Conservation (phyloP, 2,329 filamentous ascomycete genomes). For the Penicillium oxalicum region DNA sequence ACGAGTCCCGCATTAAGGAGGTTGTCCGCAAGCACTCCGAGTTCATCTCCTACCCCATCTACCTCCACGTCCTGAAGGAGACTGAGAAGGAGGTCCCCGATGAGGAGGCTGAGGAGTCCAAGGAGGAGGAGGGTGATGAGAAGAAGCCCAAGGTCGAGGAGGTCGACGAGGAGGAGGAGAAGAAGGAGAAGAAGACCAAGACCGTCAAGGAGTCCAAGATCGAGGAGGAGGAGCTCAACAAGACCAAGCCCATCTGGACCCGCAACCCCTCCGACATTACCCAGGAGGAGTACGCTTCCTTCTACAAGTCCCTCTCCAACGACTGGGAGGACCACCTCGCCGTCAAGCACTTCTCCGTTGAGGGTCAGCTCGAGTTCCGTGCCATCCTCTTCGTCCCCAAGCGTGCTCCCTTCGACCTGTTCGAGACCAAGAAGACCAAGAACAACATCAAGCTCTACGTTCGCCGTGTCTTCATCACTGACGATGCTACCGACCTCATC, state of each 20-base stretch:
- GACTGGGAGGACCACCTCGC: slow-evolving; percentile 99
- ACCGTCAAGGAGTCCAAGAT: slow-evolving; percentile 98
- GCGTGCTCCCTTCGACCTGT: slow-evolving; percentile 98
- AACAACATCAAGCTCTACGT: slow-evolving; percentile 99
- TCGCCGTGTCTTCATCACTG: slow-evolving; percentile 99
- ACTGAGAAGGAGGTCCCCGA: slow-evolving; percentile 97
- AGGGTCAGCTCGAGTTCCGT: slow-evolving; percentile 99
- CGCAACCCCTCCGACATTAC: slow-evolving; percentile 94
- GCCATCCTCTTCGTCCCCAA: slow-evolving; percentile 99
- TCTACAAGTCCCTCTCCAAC: slow-evolving; percentile 99
- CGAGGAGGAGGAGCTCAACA: slow-evolving; percentile 99
- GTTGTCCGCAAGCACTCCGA: slow-evolving; percentile 99
- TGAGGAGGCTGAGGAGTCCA: slow-evolving; percentile 75
- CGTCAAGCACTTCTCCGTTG: slow-evolving; percentile 99
- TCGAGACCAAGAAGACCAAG: slow-evolving; percentile 99
- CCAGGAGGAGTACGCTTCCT: slow-evolving; percentile 93
- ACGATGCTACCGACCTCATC: slow-evolving; percentile 97
- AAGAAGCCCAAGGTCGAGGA: slow-evolving; percentile 97
- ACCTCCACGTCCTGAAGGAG: slow-evolving; percentile 99
- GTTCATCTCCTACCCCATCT: slow-evolving; percentile 99
- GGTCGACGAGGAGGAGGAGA: slow-evolving; percentile 75
- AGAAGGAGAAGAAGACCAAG: slow-evolving; percentile 98
- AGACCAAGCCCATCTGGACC: slow-evolving; percentile 99
- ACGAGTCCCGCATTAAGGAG: slow-evolving; percentile 99
- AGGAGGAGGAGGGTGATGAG: slow-evolving; percentile 71